Conservation (phyloP, 2,329 filamentous ascomycete species). For the Akanthomyces uredinophilus region DNA sequence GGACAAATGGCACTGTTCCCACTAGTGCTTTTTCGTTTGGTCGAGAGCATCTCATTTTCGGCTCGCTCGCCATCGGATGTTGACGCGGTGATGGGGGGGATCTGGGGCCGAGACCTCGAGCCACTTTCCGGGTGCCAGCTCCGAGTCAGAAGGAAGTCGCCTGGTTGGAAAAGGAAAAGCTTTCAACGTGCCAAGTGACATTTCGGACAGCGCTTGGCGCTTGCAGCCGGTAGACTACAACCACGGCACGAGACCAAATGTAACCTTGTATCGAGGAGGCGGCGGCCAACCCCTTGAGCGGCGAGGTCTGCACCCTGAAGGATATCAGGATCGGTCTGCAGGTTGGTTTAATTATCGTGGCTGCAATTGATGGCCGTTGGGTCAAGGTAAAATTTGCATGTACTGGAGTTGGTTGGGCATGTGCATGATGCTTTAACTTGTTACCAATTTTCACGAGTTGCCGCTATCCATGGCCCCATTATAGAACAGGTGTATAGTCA, state of each 20-base stretch:
- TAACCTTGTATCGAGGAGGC: slow-evolving; percentile 10
- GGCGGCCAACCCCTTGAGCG: not conserved
- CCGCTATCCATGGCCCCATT: no score
- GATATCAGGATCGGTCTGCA: not conserved
- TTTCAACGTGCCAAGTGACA: not conserved
- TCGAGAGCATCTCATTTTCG: not conserved
- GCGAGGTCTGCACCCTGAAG: not conserved
- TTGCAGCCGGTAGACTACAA: not conserved
- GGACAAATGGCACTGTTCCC: not conserved
- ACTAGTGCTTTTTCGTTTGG: not conserved
- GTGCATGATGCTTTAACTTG: not conserved
- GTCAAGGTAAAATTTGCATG: not conserved
- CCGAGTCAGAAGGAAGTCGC: not conserved
- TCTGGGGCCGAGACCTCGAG: not conserved
- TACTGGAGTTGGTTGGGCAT: not conserved
- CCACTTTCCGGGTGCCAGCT: not conserved
- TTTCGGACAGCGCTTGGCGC: not conserved
- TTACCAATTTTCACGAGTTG: no score
- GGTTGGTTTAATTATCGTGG: not conserved
- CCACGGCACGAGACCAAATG: not conserved
- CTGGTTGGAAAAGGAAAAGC: not conserved
- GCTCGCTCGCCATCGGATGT: not conserved
- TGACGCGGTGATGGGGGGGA: not conserved
- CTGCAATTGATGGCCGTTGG: not conserved
- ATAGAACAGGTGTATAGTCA: no score